phyloP scores from a whole-genome alignment of 2,329 filamentous ascomycete species.

The Monascus ruber region DNA sequence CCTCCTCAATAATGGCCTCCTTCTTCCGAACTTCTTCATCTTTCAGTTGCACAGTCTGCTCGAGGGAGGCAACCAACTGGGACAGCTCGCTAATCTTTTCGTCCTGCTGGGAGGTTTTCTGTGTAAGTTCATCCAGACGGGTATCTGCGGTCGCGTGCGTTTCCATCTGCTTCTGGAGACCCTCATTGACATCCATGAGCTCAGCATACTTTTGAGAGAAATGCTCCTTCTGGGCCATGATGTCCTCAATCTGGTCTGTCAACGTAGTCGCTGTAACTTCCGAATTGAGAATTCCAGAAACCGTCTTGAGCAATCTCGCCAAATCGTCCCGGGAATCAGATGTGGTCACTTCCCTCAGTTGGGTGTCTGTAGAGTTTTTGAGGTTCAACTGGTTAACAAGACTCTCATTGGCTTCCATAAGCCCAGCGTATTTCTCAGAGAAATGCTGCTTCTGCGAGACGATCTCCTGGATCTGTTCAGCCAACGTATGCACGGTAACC shows the following conservation, averaged over 20 bases:
- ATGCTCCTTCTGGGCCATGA: conserved; percentile 30
- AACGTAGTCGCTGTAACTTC: conserved; percentile 46
- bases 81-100: conserved; percentile 47
- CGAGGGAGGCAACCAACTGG: conserved; percentile 35
- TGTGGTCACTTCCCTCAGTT: conserved; percentile 24
- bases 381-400: conserved; percentile 26
- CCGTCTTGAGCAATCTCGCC: conserved; percentile 51
- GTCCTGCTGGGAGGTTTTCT: conserved; percentile 34
- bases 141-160: conserved; percentile 23
- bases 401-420: conserved; percentile 29
- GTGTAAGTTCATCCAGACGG: conserved; percentile 27
- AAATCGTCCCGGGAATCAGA: neutral
- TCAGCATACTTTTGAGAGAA: conserved; percentile 33
- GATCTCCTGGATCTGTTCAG: conserved; percentile 52
- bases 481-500: conserved; percentile 45
- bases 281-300: conserved; percentile 33
- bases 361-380: conserved; percentile 24
- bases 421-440: conserved; percentile 29
- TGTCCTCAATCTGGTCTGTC: conserved; percentile 53
- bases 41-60: conserved; percentile 34
- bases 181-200: conserved; percentile 28
- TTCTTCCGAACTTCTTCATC: conserved; percentile 36
- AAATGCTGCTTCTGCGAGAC: conserved; percentile 32
- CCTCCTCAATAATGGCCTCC: conserved; percentile 36
- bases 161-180: conserved; percentile 27